A percentile compares a stretch with the other conserved stretches of the same genome.
phyloP scores from a whole-genome alignment of 257 asterid species.

The Capsicum chinense region DNA sequence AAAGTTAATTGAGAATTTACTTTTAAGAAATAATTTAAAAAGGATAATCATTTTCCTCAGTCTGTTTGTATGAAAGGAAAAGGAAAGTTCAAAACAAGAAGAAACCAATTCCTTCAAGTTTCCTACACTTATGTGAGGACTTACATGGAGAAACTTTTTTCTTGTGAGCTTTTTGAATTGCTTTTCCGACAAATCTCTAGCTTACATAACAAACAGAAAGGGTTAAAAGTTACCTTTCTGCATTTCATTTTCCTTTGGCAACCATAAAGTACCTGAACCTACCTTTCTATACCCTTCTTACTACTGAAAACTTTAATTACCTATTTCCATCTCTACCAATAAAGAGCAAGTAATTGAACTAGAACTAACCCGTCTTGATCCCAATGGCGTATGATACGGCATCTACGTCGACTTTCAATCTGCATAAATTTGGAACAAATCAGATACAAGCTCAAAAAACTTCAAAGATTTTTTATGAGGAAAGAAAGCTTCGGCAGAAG shows the following conservation, averaged over 20 bases:
- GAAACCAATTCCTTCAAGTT: background rate
- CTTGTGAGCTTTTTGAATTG: background rate
- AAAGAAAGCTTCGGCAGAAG: slow-evolving; percentile 21
- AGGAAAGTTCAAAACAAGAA: background rate
- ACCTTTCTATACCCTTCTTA: background rate
- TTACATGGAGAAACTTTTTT: background rate
- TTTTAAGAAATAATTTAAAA: background rate
- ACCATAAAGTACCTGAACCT: background rate
- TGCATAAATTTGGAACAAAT: slow-evolving; percentile 43
- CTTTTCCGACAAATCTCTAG: slow-evolving; percentile 1
- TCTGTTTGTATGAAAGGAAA: background rate
- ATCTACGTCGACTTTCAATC: slow-evolving; percentile 97
- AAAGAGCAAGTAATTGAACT: slow-evolving; percentile 30
- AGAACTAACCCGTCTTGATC: slow-evolving; percentile 92
- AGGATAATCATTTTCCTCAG: background rate
- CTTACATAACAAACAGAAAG: background rate
- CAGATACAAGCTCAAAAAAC: slow-evolving; percentile 23
- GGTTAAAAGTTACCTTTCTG: background rate
- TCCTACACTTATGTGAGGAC: background rate
- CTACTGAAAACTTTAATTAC: background rate
- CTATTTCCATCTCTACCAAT: background rate
- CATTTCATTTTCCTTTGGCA: background rate
- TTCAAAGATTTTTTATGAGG: background rate
- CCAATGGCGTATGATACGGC: slow-evolving; percentile 75
- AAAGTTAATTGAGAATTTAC: background rate